These are phyloP conservation scores for Maudiozyma saulgeensis DNA, from an alignment of 805 yeast species.

Conservation along the genomic window DNA sequence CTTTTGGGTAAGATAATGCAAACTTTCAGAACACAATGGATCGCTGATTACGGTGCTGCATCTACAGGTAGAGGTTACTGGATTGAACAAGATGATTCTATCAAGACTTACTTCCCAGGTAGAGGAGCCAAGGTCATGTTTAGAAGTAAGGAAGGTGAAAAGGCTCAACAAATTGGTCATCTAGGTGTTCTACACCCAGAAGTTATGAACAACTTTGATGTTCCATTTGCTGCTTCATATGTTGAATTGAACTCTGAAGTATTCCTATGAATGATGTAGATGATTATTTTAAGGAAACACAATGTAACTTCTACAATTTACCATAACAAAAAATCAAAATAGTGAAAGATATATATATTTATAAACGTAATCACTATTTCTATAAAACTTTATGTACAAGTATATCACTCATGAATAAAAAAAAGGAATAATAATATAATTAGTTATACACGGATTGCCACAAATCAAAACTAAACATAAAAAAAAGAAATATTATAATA, in stretches of 20 bases:
- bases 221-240: conserved; percentile 86
- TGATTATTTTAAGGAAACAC: neutral
- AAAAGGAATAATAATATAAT: too few relatives aligned
- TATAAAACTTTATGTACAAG: neutral
- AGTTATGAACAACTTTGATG: conserved; percentile 75
- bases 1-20: conserved; percentile 90
- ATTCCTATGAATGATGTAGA: conserved; percentile 44
- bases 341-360: neutral
- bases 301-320: too few relatives aligned
- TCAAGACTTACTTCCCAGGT: conserved; percentile 86
- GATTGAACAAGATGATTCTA: conserved; percentile 61
- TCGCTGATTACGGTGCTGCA: conserved; percentile 40
- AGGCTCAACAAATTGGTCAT: conserved; percentile 57
- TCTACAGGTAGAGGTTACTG: conserved; percentile 69
- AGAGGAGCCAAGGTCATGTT: conserved; percentile 86
- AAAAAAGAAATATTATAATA: neutral
- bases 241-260: conserved; percentile 87
- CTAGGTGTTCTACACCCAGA: conserved; percentile 95
- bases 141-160: conserved; percentile 52
- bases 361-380: neutral
- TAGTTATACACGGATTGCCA: neutral
- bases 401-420: neutral
- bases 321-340: neutral
- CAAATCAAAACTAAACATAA: neutral
- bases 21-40: conserved; percentile 84